A percentile compares a stretch with the other conserved stretches of the same genome.
Evolutionary conservation across 225 moss, liverwort and hornwort species (phyloP).

Genomic region (Physcomitrium patens): DNA sequence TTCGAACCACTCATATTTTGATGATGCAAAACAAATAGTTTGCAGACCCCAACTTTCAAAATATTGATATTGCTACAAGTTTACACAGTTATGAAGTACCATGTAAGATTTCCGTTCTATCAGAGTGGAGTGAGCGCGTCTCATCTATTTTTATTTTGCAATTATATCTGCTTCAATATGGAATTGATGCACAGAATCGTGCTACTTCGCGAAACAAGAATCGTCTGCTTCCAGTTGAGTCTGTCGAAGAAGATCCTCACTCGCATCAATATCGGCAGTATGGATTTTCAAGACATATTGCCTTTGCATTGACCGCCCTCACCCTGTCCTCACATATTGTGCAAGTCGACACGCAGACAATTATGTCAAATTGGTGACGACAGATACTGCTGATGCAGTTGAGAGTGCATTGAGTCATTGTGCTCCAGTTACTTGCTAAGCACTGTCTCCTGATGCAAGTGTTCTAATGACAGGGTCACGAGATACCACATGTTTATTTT

Average conservation of each 20-base stretch:
- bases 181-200: neutral
- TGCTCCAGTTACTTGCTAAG: slow-evolving; percentile 81
- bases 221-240: neutral
- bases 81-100: neutral
- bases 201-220: neutral
- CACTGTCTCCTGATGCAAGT: slow-evolving; percentile 81
- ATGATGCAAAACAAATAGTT: neutral
- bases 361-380: slow-evolving; percentile 79
- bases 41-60: slow-evolving; percentile 7
- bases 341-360: slow-evolving; percentile 94
- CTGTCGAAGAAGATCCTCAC: slow-evolving; percentile 6
- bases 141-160: neutral
- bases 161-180: slow-evolving; percentile 7
- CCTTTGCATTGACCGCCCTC: slow-evolving; percentile 18
- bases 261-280: neutral
- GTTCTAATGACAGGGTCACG: slow-evolving; percentile 81
- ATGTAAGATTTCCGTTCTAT: slow-evolving; percentile 8
- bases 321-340: slow-evolving; percentile 19
- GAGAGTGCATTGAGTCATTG: slow-evolving; percentile 84
- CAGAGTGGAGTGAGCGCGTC: neutral
- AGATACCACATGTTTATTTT: slow-evolving; percentile 80
- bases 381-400: slow-evolving; percentile 73
- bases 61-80: neutral
- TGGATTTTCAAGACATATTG: neutral
- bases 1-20: neutral